Percentiles rank a stretch among this genome's conserved stretches.
phyloP scores from a whole-genome alignment of 2,329 filamentous ascomycete genomes.

The Lachnellula cervina region DNA sequence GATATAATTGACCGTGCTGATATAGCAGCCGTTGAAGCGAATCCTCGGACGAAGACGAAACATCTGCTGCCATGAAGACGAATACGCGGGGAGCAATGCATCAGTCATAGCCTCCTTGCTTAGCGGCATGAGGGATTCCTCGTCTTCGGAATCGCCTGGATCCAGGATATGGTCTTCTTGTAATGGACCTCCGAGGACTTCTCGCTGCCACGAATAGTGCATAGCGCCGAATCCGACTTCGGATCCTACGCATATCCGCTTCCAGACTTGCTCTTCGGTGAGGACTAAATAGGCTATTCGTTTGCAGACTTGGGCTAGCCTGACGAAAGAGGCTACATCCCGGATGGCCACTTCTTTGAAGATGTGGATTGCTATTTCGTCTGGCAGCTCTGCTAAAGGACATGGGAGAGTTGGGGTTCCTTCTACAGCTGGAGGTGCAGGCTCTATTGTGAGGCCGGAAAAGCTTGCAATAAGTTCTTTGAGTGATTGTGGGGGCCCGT shows the following conservation, averaged over 20 bases:
- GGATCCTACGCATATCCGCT: slow-evolving; percentile 61
- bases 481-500: slow-evolving; percentile 50
- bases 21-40: slow-evolving; percentile 94
- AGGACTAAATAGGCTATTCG: slow-evolving; percentile 78
- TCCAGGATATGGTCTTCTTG: slow-evolving; percentile 19
- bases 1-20: slow-evolving; percentile 92
- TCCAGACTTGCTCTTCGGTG: slow-evolving; percentile 85
- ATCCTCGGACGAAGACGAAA: slow-evolving; percentile 80
- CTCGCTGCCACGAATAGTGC: slow-evolving; percentile 71
- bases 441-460: slow-evolving; percentile 62
- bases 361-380: slow-evolving; percentile 80
- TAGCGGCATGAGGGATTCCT: slow-evolving; percentile 2
- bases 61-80: slow-evolving; percentile 58
- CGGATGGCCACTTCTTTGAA: slow-evolving; percentile 64
- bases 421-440: slow-evolving; percentile 63
- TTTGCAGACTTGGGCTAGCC: slow-evolving; percentile 78
- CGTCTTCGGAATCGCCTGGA: slow-evolving; percentile 6
- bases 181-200: slow-evolving; percentile 51
- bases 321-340: slow-evolving; percentile 73
- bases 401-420: slow-evolving; percentile 71
- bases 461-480: slow-evolving; percentile 74
- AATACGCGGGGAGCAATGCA: slow-evolving; percentile 40
- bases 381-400: slow-evolving; percentile 70
- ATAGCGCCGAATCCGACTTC: slow-evolving; percentile 79
- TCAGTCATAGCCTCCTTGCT: slow-evolving; percentile 20